Percentiles rank a stretch among this genome's conserved stretches.
Conservation (phyloP, 2,329 filamentous ascomycete genomes). For the Aspergillus fumigatiaffinis region DNA sequence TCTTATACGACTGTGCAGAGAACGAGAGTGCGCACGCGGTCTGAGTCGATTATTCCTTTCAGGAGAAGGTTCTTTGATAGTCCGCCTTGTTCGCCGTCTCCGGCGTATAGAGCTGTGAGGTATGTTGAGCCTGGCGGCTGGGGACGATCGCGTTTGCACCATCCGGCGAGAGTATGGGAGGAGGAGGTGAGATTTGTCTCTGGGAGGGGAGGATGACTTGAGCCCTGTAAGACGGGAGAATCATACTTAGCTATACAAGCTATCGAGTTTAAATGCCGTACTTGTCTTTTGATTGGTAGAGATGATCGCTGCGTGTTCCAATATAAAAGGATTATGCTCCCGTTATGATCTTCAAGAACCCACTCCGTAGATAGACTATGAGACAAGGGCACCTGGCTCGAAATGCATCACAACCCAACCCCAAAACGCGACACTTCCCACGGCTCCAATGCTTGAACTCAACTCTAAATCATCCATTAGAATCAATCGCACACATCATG, state of each 20-base stretch:
- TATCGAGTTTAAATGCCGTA: not conserved
- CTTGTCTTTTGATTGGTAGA: not conserved
- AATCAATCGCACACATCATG: conserved; percentile 2
- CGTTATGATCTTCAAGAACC: not conserved
- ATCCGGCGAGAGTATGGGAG: conserved; percentile 4
- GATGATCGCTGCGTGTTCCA: not conserved
- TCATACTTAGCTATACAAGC: not conserved
- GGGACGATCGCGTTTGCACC: not conserved
- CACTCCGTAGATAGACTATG: not conserved
- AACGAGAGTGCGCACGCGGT: not conserved
- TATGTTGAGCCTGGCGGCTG: conserved; percentile 11
- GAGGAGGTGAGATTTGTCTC: conserved; percentile 17
- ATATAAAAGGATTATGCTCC: not conserved
- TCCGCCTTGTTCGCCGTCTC: not conserved
- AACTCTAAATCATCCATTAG: not conserved
- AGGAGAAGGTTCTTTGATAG: not conserved
- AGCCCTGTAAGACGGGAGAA: not conserved
- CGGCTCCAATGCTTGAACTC: not conserved
- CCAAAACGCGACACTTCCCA: not conserved
- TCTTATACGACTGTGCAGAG: not conserved
- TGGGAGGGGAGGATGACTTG: conserved; percentile 2
- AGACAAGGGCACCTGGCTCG: not conserved
- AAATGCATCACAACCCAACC: not conserved
- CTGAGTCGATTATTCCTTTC: not conserved
- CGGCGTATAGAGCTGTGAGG: conserved; percentile 4